These are phyloP conservation scores for Akanthomyces muscarius DNA, from an alignment of 2,329 filamentous ascomycete species.

Conservation along the genomic window DNA sequence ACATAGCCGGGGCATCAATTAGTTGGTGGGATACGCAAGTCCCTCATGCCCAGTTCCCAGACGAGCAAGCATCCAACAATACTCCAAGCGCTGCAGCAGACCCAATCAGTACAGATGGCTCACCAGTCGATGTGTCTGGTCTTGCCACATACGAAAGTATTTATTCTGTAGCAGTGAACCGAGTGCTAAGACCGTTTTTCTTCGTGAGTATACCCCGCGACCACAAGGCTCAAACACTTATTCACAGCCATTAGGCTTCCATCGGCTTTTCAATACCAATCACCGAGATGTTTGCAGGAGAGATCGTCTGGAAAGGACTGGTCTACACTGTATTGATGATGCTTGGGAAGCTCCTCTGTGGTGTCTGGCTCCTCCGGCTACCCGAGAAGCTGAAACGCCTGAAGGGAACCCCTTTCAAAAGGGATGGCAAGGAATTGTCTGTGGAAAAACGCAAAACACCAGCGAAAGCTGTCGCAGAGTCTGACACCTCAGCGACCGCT, in stretches of 20 bases:
- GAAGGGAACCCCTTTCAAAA: not conserved
- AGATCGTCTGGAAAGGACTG: conserved; percentile 67
- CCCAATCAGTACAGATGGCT: no score
- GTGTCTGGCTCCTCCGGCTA: conserved; percentile 46
- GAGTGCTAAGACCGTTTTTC: conserved; percentile 66
- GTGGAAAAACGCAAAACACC: not conserved
- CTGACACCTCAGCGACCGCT: no score
- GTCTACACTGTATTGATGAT: conserved; percentile 70
- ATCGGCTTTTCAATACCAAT: conserved; percentile 80
- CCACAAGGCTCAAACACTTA: conserved; percentile 6
- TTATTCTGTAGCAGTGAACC: conserved; percentile 37
- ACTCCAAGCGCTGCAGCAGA: not conserved
- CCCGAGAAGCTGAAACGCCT: not conserved
- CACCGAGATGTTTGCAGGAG: conserved; percentile 59
- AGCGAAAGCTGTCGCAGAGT: not conserved
- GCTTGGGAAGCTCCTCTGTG: conserved; percentile 57
- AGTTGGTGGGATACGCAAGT: conserved; percentile 55
- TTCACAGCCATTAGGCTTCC: conserved; percentile 37
- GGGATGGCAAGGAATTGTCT: not conserved
- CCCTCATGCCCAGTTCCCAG: conserved; percentile 20
- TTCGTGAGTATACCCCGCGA: conserved; percentile 49
- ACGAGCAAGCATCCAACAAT: not conserved
- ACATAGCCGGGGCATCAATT: conserved; percentile 55
- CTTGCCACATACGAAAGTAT: conserved; percentile 36
- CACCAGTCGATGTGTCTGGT: not conserved